Base-by-base conservation (phyloP, 306 rosid genomes). In the Elaeagnus macrophylla region DNA sequence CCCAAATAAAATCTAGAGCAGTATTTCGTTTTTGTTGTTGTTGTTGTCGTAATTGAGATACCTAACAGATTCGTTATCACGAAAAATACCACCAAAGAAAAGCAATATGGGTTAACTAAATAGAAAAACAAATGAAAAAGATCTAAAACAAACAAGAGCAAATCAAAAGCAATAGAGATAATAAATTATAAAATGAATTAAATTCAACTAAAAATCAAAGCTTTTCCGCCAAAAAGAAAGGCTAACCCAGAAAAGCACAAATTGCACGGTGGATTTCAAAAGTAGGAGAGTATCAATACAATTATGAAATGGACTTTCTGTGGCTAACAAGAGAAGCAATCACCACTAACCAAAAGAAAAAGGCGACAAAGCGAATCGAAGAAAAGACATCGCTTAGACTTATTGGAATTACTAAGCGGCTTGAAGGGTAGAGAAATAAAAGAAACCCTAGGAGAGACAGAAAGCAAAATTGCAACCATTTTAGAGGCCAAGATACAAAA, bases 1-100 rank as follows among this genome's bases (percentile, higher is more conserved):
- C 50, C 37, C 37, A 52, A 59, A 61, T 20, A 48, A 59, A 55
- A 62, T 18, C 20, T 17, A 38, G 47, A 66, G 9, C 49, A 45
- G 53, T 40, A 51, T 20, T 44, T 25, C 32, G 37, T 36, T 37
- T 17, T 39, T n/a, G n/a, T n/a, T n/a, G n/a, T n/a, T n/a, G n/a
- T n/a, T n/a, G n/a, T 13, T 15, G 10, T 44, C 7, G 49, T 45
- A 52, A 39, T 17, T 58, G 49, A 3, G 39, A 25, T 25, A 42
- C 52, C 47, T n/a, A 60, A 56, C 53, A 59, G 39, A 57, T 40
- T 12, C 62, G 37, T 53, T 61, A n/a, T 5, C 15, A 39, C 32
- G n/a, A 16, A 19, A 12, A 13, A 54, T 41, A 48, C 16, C 38
- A 51, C 7, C 37, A 42, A 7, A 25, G 19, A 43, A 61, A 7